Conservation (phyloP, 345 rosid genomes). For the Citrus australasica region DNA sequence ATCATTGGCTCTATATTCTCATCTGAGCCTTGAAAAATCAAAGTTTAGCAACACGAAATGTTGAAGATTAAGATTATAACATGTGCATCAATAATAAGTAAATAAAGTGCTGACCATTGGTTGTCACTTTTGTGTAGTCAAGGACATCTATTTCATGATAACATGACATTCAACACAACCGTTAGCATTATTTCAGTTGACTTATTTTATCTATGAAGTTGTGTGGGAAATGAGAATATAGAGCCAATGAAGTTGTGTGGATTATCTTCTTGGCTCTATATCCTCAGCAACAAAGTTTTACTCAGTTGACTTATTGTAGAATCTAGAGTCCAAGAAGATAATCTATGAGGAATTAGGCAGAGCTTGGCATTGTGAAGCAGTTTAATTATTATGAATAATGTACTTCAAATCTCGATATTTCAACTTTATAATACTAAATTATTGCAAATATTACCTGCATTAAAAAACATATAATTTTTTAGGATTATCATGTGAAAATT, state of each 20-base stretch:
- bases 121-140: conserved; percentile 69
- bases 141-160: conserved; percentile 77
- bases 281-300: too few relatives aligned
- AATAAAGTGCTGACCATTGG: conserved; percentile 43
- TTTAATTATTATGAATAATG: conserved; percentile 76
- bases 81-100: conserved; percentile 2
- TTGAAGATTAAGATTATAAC: background rate
- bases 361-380: conserved; percentile 83
- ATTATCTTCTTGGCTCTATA: too few relatives aligned
- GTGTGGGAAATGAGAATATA: conserved; percentile 26
- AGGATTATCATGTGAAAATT: background rate
- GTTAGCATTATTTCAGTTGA: background rate
- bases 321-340: conserved; percentile 88
- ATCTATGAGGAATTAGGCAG: conserved; percentile 96
- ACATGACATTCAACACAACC: conserved; percentile 41
- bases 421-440: conserved; percentile 46
- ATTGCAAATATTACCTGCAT: too few relatives aligned
- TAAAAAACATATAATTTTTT: background rate
- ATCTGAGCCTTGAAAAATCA: conserved; percentile 37
- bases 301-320: conserved; percentile 41
- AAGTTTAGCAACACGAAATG: background rate
- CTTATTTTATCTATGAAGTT: background rate
- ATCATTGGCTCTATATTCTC: conserved; percentile 59
- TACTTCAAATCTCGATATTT: conserved; percentile 93
- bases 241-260: conserved; percentile 26